Evolutionary conservation across 2,329 filamentous ascomycete species (phyloP), one percentile per base, ranked within the genome.

Genomic region (Trichoderma oligosporum): DNA sequence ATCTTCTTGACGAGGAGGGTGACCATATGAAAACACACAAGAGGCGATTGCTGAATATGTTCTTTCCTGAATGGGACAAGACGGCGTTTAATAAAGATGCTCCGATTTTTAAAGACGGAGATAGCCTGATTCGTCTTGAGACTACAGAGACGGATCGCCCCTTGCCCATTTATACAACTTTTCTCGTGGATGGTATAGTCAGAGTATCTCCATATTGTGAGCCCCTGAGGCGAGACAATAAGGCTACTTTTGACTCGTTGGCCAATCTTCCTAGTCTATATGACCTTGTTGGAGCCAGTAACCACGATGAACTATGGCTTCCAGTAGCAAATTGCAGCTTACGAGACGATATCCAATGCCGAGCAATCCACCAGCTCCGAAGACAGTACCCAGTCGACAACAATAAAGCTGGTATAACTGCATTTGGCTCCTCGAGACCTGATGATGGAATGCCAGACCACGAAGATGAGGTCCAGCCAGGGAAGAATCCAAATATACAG

Each of bases 61-160:
- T 73, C 2, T 71, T 68, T n/a, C 60, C 65, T 1, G 41, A 63
- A 0, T 71, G 70, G 69, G 35, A 65, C 1, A 53, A 29, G 0
- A 27, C 9, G 0, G 57, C 14, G 0, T 72, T 71, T 61, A 74
- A 74, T 47, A 1, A 29, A 2, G 68, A 72, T 14, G 71, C 72
- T 0, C 71, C 71, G 0, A 20, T 73, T 1, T 46, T 61, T 27
- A 16, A 33, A 2, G 31, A 55, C 6, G 66, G 62, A 1, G 36
- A 36, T 1, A 53, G 29, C 4, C 22, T 73, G 2, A 54, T 71
- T 6, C 58, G 31, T 0, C 58, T 72, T 5, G 44, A 58, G 8
- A 61, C 66, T 0, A 61, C 48, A 0, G 51, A 61, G 3, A 54
- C 46, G 4, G 27, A 55, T 6, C 62, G 66, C 3, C 52, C 60